Conservation (phyloP, 768 basidiomycete genomes). For the Sporobolomyces roseus region DNA sequence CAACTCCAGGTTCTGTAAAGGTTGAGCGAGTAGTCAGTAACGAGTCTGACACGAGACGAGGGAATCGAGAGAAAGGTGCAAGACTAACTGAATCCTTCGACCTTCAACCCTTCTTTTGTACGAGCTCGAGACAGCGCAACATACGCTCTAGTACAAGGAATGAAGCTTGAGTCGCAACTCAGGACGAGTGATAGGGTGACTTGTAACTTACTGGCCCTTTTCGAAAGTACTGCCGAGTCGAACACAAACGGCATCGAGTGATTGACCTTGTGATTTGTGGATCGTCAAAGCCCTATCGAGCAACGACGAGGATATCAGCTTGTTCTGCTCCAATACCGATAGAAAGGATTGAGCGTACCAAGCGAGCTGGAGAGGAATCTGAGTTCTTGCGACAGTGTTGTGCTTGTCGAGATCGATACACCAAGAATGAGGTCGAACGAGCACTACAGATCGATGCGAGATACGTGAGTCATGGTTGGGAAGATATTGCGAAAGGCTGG, state of each 20-base stretch:
- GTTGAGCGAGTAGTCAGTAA: too few relatives aligned
- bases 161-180: too few relatives aligned
- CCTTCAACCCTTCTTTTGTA: slow-evolving; percentile 28
- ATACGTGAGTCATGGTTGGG: neutral
- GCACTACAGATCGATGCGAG: neutral
- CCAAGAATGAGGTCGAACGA: slow-evolving; percentile 26
- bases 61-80: neutral
- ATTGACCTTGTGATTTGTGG: slow-evolving; percentile 95
- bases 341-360: slow-evolving; percentile 64
- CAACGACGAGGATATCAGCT: neutral
- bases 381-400: slow-evolving; percentile 54
- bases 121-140: slow-evolving; percentile 38
- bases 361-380: slow-evolving; percentile 85
- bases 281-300: slow-evolving; percentile 51
- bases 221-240: slow-evolving; percentile 84
- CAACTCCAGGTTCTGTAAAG: slow-evolving; percentile 17
- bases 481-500: too few relatives aligned
- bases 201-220: slow-evolving; percentile 46
- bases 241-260: slow-evolving; percentile 86
- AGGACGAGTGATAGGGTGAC: too few relatives aligned
- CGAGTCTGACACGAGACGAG: too few relatives aligned
- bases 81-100: slow-evolving; percentile 33
- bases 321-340: neutral
- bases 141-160: slow-evolving; percentile 23
- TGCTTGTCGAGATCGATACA: slow-evolving; percentile 33